A percentile compares a stretch with the other conserved stretches of the same genome.
These are phyloP conservation scores for Populus ilicifolia DNA, from an alignment of 345 rosid genomes.

Conservation along the genomic window DNA sequence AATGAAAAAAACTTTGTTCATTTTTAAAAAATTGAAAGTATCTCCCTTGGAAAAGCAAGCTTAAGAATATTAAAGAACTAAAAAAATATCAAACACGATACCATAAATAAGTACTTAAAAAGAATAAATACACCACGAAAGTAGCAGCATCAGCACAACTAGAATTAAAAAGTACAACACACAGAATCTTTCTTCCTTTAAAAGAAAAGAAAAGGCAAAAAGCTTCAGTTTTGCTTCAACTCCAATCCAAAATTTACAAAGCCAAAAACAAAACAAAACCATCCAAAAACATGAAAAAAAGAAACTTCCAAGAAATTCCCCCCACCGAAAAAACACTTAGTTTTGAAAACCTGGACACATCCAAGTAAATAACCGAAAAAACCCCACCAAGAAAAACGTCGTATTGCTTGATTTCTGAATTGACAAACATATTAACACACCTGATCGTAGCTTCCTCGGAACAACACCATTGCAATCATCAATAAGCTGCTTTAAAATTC, in stretches of 20 bases:
- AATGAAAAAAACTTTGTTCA: slow-evolving; percentile 13
- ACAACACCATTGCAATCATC: slow-evolving; percentile 57
- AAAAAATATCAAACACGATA: slow-evolving; percentile 9
- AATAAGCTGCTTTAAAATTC: slow-evolving; percentile 31
- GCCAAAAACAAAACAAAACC: slow-evolving; percentile 8
- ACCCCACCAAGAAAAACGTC: not conserved
- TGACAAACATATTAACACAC: slow-evolving; percentile 39
- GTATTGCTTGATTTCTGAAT: not conserved
- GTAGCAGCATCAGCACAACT: slow-evolving; percentile 23
- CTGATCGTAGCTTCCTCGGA: slow-evolving; percentile 95
- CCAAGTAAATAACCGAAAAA: slow-evolving; percentile 8
- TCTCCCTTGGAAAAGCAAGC: slow-evolving; percentile 30
- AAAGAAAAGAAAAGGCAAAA: slow-evolving; percentile 44
- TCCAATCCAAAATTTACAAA: slow-evolving; percentile 33
- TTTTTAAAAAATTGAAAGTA: slow-evolving; percentile 24
- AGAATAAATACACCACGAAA: slow-evolving; percentile 27
- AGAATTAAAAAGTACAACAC: slow-evolving; percentile 22
- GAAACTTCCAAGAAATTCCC: slow-evolving; percentile 53
- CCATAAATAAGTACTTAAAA: slow-evolving; percentile 8
- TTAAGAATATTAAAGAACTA: slow-evolving; percentile 6
- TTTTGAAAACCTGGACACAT: slow-evolving; percentile 9
- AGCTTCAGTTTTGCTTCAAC: slow-evolving; percentile 44
- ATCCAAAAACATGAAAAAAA: not conserved
- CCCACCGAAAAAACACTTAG: slow-evolving; percentile 14
- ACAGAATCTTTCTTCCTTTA: slow-evolving; percentile 45